A percentile compares a stretch with the other conserved stretches of the same genome.
Conservation (phyloP, 2,329 filamentous ascomycete species). For the Allantophomopsis cytisporea region DNA sequence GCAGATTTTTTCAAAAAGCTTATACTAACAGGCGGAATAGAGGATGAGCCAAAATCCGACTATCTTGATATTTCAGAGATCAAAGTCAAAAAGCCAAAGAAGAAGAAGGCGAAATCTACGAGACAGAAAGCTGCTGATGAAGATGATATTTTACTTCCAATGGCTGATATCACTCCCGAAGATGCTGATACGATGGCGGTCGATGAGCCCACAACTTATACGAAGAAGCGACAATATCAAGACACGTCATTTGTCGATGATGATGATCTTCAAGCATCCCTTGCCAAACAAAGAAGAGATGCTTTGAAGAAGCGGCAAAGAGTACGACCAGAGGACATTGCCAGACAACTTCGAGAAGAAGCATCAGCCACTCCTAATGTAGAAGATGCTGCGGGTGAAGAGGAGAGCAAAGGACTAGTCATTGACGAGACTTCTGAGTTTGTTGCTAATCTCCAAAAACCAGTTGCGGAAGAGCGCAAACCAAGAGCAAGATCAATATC, state of each 20-base stretch:
- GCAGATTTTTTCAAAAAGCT: constrained; percentile 1
- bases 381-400: constrained; percentile 38
- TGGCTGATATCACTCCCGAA: constrained; percentile 12
- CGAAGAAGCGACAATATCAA: constrained; percentile 50
- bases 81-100: constrained; percentile 92
- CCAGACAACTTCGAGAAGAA: constrained; percentile 61
- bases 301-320: constrained; percentile 90
- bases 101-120: constrained; percentile 70
- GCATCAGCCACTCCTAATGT: constrained; percentile 36
- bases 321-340: constrained; percentile 74
- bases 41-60: constrained; percentile 62
- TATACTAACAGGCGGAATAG: constrained; percentile 25
- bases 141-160: constrained; percentile 37
- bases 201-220: constrained; percentile 37
- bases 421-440: constrained; percentile 96
- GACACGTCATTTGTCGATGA: constrained; percentile 72
- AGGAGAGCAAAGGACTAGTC: constrained; percentile 49
- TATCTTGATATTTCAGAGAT: constrained; percentile 79
- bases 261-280: constrained; percentile 76
- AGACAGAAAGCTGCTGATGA: constrained; percentile 55
- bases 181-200: constrained; percentile 58
- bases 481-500: constrained; percentile 22
- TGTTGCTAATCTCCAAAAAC: constrained; percentile 69
- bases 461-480: constrained; percentile 39
- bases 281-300: constrained; percentile 69